Conservation (phyloP, 106 monocot genomes). For the Platanthera guangdongensis region DNA sequence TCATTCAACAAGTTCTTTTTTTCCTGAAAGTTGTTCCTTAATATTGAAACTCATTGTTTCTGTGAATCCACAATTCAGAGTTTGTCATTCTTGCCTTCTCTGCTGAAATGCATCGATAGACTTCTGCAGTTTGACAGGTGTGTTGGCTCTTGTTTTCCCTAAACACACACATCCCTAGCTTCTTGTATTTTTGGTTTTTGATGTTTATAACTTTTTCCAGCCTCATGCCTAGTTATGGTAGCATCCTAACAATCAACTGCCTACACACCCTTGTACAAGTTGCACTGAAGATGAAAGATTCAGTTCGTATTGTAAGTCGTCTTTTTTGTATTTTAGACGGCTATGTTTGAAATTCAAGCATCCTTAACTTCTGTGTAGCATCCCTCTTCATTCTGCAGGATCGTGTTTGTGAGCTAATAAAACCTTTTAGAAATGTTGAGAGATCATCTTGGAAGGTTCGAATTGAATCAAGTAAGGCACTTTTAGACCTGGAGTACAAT, state of each 20-base stretch:
- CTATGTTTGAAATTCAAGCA: neutral
- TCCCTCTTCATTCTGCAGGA: slow-evolving; percentile 32
- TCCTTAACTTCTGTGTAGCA: neutral
- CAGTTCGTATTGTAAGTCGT: slow-evolving; percentile 47
- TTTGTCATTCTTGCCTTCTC: slow-evolving; percentile 50
- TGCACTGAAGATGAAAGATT: slow-evolving; percentile 53
- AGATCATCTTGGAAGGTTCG: slow-evolving; percentile 63
- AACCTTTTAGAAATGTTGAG: slow-evolving; percentile 46
- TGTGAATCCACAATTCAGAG: slow-evolving; percentile 29
- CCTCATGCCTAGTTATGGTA: slow-evolving; percentile 82
- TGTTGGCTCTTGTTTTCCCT: slow-evolving; percentile 6
- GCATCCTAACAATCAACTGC: slow-evolving; percentile 80
- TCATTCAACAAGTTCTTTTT: neutral
- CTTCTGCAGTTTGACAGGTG: slow-evolving; percentile 94
- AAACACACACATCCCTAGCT: neutral
- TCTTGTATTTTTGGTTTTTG: neutral
- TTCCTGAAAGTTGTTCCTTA: neutral
- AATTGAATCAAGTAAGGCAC: slow-evolving; percentile 73
- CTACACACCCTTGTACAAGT: slow-evolving; percentile 74
- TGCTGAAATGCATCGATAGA: slow-evolving; percentile 84
- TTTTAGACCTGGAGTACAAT: slow-evolving; percentile 72
- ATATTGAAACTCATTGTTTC: neutral
- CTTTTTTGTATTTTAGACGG: neutral
- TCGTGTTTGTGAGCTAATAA: slow-evolving; percentile 47
- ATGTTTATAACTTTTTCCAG: slow-evolving; percentile 23